Base-by-base conservation (phyloP, 2,329 filamentous ascomycete genomes). In the Epichloe uncinata region DNA sequence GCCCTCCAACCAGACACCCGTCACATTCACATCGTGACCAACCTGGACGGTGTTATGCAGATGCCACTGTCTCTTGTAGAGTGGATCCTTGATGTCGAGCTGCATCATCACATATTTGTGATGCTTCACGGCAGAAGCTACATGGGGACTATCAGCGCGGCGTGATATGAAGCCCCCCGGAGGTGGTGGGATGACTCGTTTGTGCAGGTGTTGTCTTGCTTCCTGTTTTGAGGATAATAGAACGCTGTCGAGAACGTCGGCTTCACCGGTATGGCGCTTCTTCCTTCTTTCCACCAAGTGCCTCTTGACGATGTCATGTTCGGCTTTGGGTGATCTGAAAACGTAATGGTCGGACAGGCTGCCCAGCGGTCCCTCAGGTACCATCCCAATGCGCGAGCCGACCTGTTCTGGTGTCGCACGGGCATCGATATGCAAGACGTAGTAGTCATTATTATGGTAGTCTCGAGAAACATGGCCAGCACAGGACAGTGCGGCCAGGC, bases 11-110 rank as follows among this genome's bases (percentile, higher is more conserved):
- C 93, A 98, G 5, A 97, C 76, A 12, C 83, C 88, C 0, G 89
- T 95, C n/a, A 97, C 89, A 60, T 98, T 98, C 61, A 98, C 78
- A 64, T 98, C 93, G 67, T 97, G 87, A 5, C 90, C 91, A 0
- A 81, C 63, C 58, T 95, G 81, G 5, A 85, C 64, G 0, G 85
- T 74, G 63, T 98, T 98, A 71, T 85, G 83, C 44, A 98, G 72
- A 74, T 98, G 93, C 93, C 93, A 98, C 68, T 98, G 93, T 50
- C 94, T 85, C 41, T 78, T 74, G 68, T 97, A 98, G 48, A 95
- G 95, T 16, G 93, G 93, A 61, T 98, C 93, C 34, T 72, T 66
- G 55, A 98, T 97, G 13, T 74, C 73, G n/a, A 98, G 73, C 2
- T 73, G 70, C 47, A 73, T 66, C 56, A 82, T 82, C 44, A 94